These are phyloP conservation scores for Stramenopiles sp. DNA, from an alignment of 352 stramenopile genomes.

Conservation along the genomic window DNA sequence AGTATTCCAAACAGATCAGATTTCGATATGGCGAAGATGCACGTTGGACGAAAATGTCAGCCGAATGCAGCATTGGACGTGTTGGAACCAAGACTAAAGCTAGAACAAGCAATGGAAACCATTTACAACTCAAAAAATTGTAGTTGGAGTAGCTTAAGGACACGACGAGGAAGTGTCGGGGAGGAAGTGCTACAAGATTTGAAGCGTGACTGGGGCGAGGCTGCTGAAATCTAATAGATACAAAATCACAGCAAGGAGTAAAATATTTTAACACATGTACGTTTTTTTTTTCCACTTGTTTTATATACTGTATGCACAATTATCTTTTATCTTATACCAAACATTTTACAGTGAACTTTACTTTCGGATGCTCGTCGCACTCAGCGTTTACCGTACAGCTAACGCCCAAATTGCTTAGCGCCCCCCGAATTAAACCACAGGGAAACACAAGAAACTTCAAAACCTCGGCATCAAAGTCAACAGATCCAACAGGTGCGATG, in stretches of 20 bases:
- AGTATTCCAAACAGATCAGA: background rate
- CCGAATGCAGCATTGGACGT: background rate
- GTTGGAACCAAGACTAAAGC: background rate
- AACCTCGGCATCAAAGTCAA: conserved; percentile 63
- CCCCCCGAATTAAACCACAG: conserved; percentile 77
- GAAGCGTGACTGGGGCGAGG: background rate
- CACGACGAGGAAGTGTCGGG: background rate
- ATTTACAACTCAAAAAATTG: background rate
- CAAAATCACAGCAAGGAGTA: background rate
- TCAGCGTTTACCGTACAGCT: conserved; percentile 80
- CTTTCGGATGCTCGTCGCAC: conserved; percentile 66
- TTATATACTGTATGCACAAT: background rate
- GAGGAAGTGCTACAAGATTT: background rate
- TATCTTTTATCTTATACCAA: background rate
- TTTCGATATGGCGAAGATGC: background rate
- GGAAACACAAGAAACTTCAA: conserved; percentile 81
- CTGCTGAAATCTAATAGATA: background rate
- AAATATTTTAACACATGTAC: background rate
- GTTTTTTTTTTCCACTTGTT: background rate
- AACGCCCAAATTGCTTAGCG: conserved; percentile 79
- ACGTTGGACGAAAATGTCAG: background rate
- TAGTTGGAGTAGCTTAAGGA: background rate
- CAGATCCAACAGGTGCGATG: conserved; percentile 47
- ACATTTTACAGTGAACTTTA: conserved; percentile 31
- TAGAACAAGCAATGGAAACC: background rate